Evolutionary conservation across 2,329 filamentous ascomycete species (phyloP).

Genomic region (Grosmannia penicillata): DNA sequence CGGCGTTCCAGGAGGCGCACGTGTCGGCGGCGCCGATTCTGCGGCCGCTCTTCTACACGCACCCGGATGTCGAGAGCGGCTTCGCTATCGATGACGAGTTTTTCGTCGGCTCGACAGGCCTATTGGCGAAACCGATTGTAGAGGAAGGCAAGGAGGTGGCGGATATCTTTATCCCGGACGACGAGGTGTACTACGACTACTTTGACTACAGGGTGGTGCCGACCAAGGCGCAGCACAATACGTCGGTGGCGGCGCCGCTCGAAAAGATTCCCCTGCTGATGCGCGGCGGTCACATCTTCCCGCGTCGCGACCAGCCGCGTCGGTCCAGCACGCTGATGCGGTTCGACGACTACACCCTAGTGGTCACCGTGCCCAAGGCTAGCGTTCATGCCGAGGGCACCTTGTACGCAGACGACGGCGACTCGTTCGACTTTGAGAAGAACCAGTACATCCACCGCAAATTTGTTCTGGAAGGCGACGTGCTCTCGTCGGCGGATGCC

Average conservation of each 20-base stretch:
- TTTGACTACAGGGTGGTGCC: slow-evolving; percentile 67
- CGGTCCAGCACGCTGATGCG: slow-evolving; percentile 80
- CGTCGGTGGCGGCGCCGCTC: slow-evolving; percentile 61
- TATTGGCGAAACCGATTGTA: slow-evolving; percentile 85
- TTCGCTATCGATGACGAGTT: slow-evolving; percentile 87
- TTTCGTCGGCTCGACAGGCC: slow-evolving; percentile 74
- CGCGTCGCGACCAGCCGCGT: slow-evolving; percentile 75
- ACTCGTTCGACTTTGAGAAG: slow-evolving; percentile 74
- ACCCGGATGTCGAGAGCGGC: slow-evolving; percentile 73
- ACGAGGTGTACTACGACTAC: slow-evolving; percentile 89
- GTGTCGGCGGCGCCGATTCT: slow-evolving; percentile 75
- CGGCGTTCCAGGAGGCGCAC: slow-evolving; percentile 83
- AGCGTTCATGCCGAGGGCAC: slow-evolving; percentile 60
- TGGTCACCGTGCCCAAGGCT: slow-evolving; percentile 51
- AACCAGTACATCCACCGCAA: slow-evolving; percentile 79
- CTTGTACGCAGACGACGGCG: slow-evolving; percentile 85
- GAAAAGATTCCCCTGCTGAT: slow-evolving; percentile 82
- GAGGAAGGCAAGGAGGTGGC: slow-evolving; percentile 57
- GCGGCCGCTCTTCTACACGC: slow-evolving; percentile 83
- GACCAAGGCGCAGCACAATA: slow-evolving; percentile 52
- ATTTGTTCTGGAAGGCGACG: slow-evolving; percentile 50
- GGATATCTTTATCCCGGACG: slow-evolving; percentile 77
- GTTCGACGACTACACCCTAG: slow-evolving; percentile 87
- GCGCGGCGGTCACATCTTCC: slow-evolving; percentile 84
- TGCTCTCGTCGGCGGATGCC: slow-evolving; percentile 56